These are phyloP conservation scores for Citrus medica DNA, from an alignment of 345 rosid genomes.

Conservation along the genomic window DNA sequence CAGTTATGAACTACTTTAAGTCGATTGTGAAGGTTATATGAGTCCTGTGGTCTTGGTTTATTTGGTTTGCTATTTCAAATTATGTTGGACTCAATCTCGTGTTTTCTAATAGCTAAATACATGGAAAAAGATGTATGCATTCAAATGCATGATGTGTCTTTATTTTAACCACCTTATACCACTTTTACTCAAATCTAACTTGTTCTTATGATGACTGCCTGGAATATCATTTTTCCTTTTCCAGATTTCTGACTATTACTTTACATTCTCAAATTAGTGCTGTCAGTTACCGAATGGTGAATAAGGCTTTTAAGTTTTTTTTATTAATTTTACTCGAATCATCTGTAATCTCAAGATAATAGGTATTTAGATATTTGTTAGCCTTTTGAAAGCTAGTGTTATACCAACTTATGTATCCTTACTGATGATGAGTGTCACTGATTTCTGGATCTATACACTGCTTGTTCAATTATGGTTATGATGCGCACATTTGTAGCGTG, in stretches of 20 bases:
- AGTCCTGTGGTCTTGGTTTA: constrained; percentile 9
- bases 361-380: neutral
- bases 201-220: neutral
- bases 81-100: neutral
- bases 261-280: neutral
- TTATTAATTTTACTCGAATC: too few species aligned
- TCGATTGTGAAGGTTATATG: neutral
- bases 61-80: neutral
- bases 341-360: neutral
- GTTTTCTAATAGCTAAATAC: neutral
- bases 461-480: neutral
- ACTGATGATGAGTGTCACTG: neutral
- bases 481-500: neutral
- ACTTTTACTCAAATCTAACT: neutral
- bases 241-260: neutral
- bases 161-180: neutral
- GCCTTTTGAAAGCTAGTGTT: neutral
- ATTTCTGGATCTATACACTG: neutral
- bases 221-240: neutral
- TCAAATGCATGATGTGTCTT: neutral
- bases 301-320: neutral
- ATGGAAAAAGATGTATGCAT: neutral
- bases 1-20: neutral
- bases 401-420: neutral
- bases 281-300: neutral